A percentile compares a stretch with the other conserved stretches of the same genome.
These are phyloP conservation scores for Chionographis japonica DNA, from an alignment of 106 monocot genomes.

Conservation along the genomic window DNA sequence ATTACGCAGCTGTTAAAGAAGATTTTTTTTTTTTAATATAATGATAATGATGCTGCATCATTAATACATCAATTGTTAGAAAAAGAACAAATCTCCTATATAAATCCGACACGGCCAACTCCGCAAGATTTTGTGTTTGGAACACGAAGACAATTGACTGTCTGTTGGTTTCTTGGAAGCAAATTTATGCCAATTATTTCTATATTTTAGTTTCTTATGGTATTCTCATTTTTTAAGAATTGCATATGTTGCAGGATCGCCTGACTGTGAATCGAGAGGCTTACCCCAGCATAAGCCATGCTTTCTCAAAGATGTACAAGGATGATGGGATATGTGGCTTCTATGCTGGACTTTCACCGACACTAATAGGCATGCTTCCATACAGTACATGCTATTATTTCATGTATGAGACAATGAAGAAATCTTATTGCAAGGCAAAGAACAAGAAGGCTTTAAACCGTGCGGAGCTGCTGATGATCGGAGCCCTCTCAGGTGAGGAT, in stretches of 20 bases:
- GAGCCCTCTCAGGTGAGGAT: constrained; percentile 76
- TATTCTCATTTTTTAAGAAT: neutral
- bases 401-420: constrained; percentile 87
- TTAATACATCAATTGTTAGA: no score
- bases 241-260: constrained; percentile 52
- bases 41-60: no score
- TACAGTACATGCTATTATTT: constrained; percentile 98
- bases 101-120: no score
- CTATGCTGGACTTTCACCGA: constrained; percentile 82
- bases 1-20: no score
- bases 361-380: constrained; percentile 90
- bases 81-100: no score
- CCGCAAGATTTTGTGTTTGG: no score
- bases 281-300: constrained; percentile 72
- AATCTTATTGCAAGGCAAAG: constrained; percentile 61
- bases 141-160: neutral
- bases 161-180: neutral
- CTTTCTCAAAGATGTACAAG: constrained; percentile 58
- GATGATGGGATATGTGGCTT: constrained; percentile 72
- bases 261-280: constrained; percentile 62
- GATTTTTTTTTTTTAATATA: no score
- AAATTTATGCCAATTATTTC: neutral
- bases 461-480: constrained; percentile 68
- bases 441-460: constrained; percentile 63
- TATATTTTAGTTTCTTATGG: neutral